These are phyloP conservation scores for Chromera velia DNA, from an alignment of 73 alveolate species.

Conservation along the genomic window DNA sequence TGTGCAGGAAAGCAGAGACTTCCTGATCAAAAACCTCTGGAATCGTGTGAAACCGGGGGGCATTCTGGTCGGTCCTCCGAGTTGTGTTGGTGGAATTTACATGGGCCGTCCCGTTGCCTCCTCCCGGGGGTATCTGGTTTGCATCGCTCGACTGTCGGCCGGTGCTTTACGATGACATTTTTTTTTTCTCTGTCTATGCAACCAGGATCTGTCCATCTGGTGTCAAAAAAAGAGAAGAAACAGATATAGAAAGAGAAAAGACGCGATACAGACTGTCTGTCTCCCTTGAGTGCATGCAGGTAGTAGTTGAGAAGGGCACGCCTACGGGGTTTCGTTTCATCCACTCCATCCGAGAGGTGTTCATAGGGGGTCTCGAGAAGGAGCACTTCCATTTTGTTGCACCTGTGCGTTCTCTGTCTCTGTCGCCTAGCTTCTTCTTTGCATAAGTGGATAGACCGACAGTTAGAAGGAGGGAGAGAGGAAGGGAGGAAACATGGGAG, in stretches of 20 bases:
- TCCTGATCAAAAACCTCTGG: constrained; percentile 27
- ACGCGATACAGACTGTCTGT: neutral
- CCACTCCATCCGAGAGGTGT: constrained; percentile 27
- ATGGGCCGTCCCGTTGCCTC: neutral
- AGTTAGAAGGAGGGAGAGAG: neutral
- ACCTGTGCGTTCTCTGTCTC: too few species aligned
- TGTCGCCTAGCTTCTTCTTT: too few species aligned
- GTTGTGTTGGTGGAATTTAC: neutral
- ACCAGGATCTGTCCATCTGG: constrained; percentile 23
- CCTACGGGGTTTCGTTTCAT: constrained; percentile 27
- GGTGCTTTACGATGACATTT: too few species aligned
- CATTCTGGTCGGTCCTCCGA: constrained; percentile 11
- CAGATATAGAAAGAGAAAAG: too few species aligned
- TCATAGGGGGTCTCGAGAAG: neutral
- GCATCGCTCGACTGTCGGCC: too few species aligned
- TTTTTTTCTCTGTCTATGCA: neutral
- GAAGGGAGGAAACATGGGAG: neutral
- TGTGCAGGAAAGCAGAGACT: constrained; percentile 17
- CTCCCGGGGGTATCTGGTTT: neutral
- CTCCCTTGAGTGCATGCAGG: neutral
- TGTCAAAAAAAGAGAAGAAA: neutral
- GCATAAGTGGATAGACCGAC: neutral
- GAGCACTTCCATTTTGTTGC: neutral
- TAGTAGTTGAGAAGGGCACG: too few species aligned
- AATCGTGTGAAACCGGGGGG: constrained; percentile 10